Evolutionary conservation across 345 rosid species (phyloP), one percentile per base, ranked within the genome.

Genomic region (Murraya paniculata): DNA sequence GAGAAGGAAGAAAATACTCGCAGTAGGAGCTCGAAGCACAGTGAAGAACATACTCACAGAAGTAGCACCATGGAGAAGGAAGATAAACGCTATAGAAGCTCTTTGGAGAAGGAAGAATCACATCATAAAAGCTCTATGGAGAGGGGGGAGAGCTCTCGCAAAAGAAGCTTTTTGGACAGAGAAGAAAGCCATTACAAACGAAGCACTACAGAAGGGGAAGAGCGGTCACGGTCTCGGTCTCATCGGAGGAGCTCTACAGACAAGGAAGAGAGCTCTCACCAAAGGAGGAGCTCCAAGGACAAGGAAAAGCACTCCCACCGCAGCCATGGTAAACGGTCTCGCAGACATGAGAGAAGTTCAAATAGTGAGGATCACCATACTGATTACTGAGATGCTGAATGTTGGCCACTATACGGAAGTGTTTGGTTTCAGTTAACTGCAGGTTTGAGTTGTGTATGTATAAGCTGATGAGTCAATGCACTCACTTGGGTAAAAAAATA

Each of bases 1-100:
- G 87, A 86, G 31, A 81, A 45, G 82, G 89, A 83, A 68, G 85
- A 82, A 71, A 80, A 68, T 11, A 74, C 75, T 80, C 35, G 64
- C 72, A 79, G 71, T 60, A 80, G 82, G 81, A 85, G 78, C 76
- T 79, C 66, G 19, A 71, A 22, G 48, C 82, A 81, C 62, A 48
- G 36, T 69, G 80, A 83, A 78, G 85, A 76, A 33, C 74, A 5
- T 9, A 21, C 39, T 70, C 36, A 64, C 68, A 75, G 50, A 78
- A 62, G 57, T 9, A 71, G 79, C 72, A 53, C 78, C 4, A 70
- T 21, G 67, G 85, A 76, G 53, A 84, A 81, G 80, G 95, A 88
- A 75, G 89, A 84, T 19, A 72, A 9, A 7, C 60, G 60, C 55
- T 73, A 76, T 28, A 82, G 73, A 81, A 86, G 75, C 73, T 79